Conservation (phyloP, 768 basidiomycete genomes). For the Calvatia gigantea region DNA sequence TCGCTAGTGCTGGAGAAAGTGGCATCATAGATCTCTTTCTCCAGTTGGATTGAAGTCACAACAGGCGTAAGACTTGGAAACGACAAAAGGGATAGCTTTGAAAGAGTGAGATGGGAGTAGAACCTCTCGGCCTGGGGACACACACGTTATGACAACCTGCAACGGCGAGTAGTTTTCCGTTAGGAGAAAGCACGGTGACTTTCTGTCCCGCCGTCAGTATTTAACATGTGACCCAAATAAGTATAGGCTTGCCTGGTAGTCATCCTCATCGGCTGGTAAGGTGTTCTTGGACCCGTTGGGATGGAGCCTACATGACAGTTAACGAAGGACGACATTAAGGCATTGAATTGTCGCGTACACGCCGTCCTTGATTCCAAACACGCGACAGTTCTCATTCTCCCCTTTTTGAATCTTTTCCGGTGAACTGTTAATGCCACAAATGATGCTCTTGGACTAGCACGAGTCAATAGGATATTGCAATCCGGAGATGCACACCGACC, state of each 20-base stretch:
- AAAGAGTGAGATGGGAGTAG: constrained; percentile 2
- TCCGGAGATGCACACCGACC: constrained; percentile 33
- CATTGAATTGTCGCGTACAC: constrained; percentile 43
- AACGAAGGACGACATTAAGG: not conserved
- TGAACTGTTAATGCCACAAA: constrained; percentile 87
- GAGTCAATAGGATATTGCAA: not conserved
- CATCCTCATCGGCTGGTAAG: constrained; percentile 60
- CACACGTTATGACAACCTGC: constrained; percentile 73
- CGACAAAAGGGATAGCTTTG: constrained; percentile 60
- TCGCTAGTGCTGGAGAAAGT: constrained; percentile 57
- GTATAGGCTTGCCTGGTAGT: constrained; percentile 73
- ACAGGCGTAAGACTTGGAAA: constrained; percentile 56
- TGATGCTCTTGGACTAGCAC: constrained; percentile 46
- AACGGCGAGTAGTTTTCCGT: constrained; percentile 59
- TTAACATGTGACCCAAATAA: constrained; percentile 8
- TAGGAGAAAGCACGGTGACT: constrained; percentile 80
- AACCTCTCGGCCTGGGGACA: constrained; percentile 4
- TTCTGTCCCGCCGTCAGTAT: constrained; percentile 49
- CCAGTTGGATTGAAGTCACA: constrained; percentile 48
- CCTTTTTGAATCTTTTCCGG: constrained; percentile 56
- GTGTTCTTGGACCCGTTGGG: constrained; percentile 43
- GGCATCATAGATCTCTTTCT: constrained; percentile 84
- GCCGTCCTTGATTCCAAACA: constrained; percentile 55
- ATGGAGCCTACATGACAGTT: not conserved
- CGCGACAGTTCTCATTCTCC: constrained; percentile 82